Percentiles rank a stretch among this genome's conserved stretches.
Evolutionary conservation across 2,329 filamentous ascomycete species (phyloP).

Genomic region (Epichloe gansuensis): DNA sequence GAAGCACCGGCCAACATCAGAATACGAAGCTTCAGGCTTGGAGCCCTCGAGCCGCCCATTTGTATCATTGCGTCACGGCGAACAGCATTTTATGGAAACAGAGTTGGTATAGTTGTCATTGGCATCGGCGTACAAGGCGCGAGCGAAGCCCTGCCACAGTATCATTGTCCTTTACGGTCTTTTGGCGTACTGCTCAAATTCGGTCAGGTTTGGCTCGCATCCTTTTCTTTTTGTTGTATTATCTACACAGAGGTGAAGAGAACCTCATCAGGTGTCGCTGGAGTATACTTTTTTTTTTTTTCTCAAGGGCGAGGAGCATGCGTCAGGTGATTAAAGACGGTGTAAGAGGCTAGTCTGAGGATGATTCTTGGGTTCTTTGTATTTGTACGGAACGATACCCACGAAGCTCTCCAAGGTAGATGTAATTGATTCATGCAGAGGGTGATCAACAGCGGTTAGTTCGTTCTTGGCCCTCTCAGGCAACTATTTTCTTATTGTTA

Average conservation of each 20-base stretch:
- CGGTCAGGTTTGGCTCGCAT: background rate
- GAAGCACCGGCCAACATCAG: background rate
- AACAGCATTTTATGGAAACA: background rate
- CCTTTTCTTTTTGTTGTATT: background rate
- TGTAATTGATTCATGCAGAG: background rate
- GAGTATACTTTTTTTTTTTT: background rate
- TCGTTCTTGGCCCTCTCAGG: no score
- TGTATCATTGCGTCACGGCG: conserved; percentile 1
- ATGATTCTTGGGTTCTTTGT: conserved; percentile 2
- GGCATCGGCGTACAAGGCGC: conserved; percentile 2
- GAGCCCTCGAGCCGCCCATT: background rate
- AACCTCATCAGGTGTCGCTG: conserved; percentile 2
- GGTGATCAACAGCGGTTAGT: background rate
- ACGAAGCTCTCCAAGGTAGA: background rate
- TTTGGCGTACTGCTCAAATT: background rate
- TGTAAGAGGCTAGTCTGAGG: background rate
- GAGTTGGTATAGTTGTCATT: background rate
- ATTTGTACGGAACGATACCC: conserved; percentile 8
- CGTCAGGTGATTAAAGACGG: background rate
- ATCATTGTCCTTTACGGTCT: background rate
- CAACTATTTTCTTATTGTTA: no score
- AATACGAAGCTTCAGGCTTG: background rate
- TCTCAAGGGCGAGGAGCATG: background rate
- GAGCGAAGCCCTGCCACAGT: background rate
- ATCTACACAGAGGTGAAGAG: background rate